Base-by-base conservation (phyloP, 1,284 basidiomycete genomes). In the Athelia psychrophila region DNA sequence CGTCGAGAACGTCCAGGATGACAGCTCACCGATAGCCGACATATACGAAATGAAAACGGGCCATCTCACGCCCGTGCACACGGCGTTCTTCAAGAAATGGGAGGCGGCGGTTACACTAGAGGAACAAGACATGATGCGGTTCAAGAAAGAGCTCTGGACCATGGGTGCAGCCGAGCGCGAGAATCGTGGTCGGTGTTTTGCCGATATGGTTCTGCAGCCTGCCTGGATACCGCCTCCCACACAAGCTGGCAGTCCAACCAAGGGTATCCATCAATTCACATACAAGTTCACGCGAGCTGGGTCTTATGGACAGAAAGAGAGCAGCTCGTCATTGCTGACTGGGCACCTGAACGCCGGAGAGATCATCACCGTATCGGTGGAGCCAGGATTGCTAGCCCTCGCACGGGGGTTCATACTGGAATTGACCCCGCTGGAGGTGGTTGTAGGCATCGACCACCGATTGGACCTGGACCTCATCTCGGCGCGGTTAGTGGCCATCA, bases 111-210 rank as follows among this genome's bases (percentile, higher is more conserved):
- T 99, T 51, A 79, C 90, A 1, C 71, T 95, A 18, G 97, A 99
- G 66, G 97, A 99, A 64, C 85, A 87, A 53, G 95, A 97, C 59
- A 76, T 91, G 10, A 71, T 86, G 12, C 80, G 88, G 15, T 91
- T 93, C 69, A 84, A 87, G 58, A 91, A 91, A 56, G 95, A 99
- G 63, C 77, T 99, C 8, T 99, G 96, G 96, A 96, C 92, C 0
- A 84, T 97, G 80, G 80, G 82, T 5, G 92, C 93, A 0, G 71
- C 69, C 2, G 86, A 93, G 58, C 81, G 97, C 44, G 91, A 95
- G 65, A 77, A 74, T 50, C 80, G 78, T 46, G 95, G 95, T 1
- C 76, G 92, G 54, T 94, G 93, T 61, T 91, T 96, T 60, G 76
- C 80, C 47, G 73, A 80, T 51, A 95, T 98, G 94, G 65, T 83